phyloP scores from a whole-genome alignment of 2,329 filamentous ascomycete species.

The Trichoderma sp. region DNA sequence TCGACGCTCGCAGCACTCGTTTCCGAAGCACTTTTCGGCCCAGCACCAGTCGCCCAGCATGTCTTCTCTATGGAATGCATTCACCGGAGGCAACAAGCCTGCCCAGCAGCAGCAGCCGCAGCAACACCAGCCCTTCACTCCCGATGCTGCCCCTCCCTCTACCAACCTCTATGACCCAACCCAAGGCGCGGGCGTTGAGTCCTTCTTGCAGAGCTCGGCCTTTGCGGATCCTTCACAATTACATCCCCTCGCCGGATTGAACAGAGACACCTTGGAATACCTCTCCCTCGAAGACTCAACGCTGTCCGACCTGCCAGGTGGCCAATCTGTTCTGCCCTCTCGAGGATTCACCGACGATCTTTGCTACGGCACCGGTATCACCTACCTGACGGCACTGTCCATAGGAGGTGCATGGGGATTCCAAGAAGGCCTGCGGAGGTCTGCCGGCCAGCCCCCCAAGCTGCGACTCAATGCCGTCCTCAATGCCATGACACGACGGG shows the following conservation, averaged over 20 bases:
- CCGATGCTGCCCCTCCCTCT: slow-evolving; percentile 49
- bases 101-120: slow-evolving; percentile 43
- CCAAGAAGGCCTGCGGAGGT: slow-evolving; percentile 82
- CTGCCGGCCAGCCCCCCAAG: slow-evolving; percentile 79
- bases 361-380: slow-evolving; percentile 95
- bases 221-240: slow-evolving; percentile 86
- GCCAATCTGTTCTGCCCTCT: slow-evolving; percentile 86
- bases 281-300: slow-evolving; percentile 90
- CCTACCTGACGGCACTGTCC: slow-evolving; percentile 85
- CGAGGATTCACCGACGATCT: slow-evolving; percentile 98
- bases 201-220: slow-evolving; percentile 76
- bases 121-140: slow-evolving; percentile 35
- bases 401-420: slow-evolving; percentile 91
- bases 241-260: slow-evolving; percentile 90
- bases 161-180: slow-evolving; percentile 69
- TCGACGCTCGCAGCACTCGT: slow-evolving; percentile 13
- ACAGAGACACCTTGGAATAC: slow-evolving; percentile 93
- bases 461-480: slow-evolving; percentile 91
- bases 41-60: slow-evolving; percentile 42
- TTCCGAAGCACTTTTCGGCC: background rate
- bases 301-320: slow-evolving; percentile 82
- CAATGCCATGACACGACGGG: slow-evolving; percentile 89
- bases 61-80: slow-evolving; percentile 64
- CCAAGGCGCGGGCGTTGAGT: slow-evolving; percentile 77
- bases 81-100: slow-evolving; percentile 62